Conservation (phyloP, 2,329 filamentous ascomycete species). For the Sporothrix brunneoviolacea region DNA sequence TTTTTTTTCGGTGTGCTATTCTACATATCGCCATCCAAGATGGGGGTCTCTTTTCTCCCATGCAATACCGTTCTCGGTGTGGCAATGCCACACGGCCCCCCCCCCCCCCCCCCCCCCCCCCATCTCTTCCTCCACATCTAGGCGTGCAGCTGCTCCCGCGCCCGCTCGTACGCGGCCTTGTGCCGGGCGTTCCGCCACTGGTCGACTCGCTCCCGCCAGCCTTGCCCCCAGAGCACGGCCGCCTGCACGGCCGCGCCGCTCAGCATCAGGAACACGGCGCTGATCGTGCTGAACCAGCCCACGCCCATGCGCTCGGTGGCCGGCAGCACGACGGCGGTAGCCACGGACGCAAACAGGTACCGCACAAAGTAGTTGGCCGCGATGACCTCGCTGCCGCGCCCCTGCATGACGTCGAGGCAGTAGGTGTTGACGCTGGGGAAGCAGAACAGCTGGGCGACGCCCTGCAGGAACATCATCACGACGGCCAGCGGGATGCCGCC, state of each 20-base stretch:
- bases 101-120: too few species aligned
- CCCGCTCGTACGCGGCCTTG: conserved; percentile 10
- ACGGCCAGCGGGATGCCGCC: conserved; percentile 48
- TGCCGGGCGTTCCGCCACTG: conserved; percentile 35
- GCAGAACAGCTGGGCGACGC: conserved; percentile 61
- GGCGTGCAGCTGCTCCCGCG: conserved; percentile 7
- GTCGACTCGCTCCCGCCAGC: conserved; percentile 50
- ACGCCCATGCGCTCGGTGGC: conserved; percentile 69
- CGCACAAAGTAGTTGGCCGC: conserved; percentile 74
- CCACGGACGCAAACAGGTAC: conserved; percentile 67
- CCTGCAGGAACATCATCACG: conserved; percentile 61
- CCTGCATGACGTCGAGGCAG: conserved; percentile 75
- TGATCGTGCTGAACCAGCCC: conserved; percentile 74
- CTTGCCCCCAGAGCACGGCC: conserved; percentile 42
- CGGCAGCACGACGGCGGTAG: conserved; percentile 65
- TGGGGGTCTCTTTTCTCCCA: too few species aligned
- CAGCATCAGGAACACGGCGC: conserved; percentile 47
- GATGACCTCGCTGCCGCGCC: conserved; percentile 63
- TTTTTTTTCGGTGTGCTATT: too few species aligned
- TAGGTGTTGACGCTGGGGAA: conserved; percentile 67
- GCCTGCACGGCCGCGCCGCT: conserved; percentile 40
- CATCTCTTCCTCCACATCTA: background rate
- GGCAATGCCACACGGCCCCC: too few species aligned
- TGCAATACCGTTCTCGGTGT: too few species aligned
- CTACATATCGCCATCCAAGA: too few species aligned